phyloP scores from a whole-genome alignment of 805 yeast species.

The Priceomyces castillae region DNA sequence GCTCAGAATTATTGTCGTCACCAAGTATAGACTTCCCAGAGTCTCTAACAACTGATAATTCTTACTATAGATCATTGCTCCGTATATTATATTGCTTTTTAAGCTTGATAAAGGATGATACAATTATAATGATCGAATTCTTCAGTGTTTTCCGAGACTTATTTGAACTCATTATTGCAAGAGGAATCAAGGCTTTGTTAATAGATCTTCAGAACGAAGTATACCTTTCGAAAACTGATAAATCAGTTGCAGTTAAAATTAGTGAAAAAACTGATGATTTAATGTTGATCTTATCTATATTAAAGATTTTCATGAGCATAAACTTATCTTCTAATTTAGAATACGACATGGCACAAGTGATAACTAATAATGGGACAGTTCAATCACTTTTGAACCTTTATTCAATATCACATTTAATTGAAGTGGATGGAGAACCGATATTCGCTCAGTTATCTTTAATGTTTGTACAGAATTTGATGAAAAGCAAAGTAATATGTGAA shows the following conservation, averaged over 20 bases:
- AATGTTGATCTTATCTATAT: slow-evolving; percentile 58
- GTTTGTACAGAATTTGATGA: slow-evolving; percentile 66
- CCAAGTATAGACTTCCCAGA: slow-evolving; percentile 47
- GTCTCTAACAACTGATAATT: slow-evolving; percentile 37
- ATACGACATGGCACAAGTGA: slow-evolving; percentile 47
- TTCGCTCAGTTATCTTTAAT: slow-evolving; percentile 71
- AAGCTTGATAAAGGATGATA: slow-evolving; percentile 39
- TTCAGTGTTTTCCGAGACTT: slow-evolving; percentile 54
- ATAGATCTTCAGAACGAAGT: slow-evolving; percentile 59
- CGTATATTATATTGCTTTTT: slow-evolving; percentile 54
- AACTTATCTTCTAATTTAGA: slow-evolving; percentile 48
- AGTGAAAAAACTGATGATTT: slow-evolving; percentile 62
- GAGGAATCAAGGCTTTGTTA: slow-evolving; percentile 60
- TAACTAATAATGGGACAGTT: slow-evolving; percentile 59
- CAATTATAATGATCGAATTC: slow-evolving; percentile 41
- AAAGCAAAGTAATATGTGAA: slow-evolving; percentile 62
- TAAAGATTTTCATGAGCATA: slow-evolving; percentile 53
- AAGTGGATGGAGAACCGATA: slow-evolving; percentile 59
- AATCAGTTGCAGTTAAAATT: slow-evolving; percentile 33
- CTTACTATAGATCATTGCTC: slow-evolving; percentile 57
- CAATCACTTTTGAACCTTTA: slow-evolving; percentile 62
- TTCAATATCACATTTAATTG: slow-evolving; percentile 62
- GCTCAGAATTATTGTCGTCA: slow-evolving; percentile 47
- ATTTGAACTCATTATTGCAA: slow-evolving; percentile 61
- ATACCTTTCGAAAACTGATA: slow-evolving; percentile 35